phyloP scores from a whole-genome alignment of 2,329 filamentous ascomycete species.

The Neoarthrinium moseri region DNA sequence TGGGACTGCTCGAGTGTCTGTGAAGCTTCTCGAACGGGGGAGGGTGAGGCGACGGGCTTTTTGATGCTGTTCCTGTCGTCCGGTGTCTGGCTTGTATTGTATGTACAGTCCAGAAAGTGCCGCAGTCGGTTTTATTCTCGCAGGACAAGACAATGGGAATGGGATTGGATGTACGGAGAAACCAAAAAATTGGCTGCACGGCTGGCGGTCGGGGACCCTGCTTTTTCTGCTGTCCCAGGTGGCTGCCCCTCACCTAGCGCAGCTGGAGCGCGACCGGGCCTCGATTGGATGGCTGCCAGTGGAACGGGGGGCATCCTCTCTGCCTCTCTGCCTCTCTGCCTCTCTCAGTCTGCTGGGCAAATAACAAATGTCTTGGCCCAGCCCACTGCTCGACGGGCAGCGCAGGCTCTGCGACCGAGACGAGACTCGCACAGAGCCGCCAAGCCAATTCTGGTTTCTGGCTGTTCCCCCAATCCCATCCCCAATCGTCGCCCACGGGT shows the following conservation, averaged over 20 bases:
- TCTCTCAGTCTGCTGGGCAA: neutral
- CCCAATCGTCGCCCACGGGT: neutral
- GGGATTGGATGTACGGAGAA: too few relatives aligned
- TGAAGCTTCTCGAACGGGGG: too few relatives aligned
- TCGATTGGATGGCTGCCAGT: neutral
- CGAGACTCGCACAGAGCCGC: neutral
- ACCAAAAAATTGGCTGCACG: neutral
- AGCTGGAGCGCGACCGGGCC: neutral
- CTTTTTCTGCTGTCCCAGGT: constrained; percentile 5
- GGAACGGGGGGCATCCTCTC: neutral
- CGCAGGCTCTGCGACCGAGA: neutral
- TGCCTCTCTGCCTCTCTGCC: neutral
- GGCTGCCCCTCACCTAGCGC: neutral
- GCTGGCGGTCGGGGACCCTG: neutral
- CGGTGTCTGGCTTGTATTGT: too few relatives aligned
- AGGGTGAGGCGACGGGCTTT: too few relatives aligned
- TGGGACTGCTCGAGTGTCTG: neutral
- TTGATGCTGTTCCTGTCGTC: too few relatives aligned
- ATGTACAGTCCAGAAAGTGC: too few relatives aligned
- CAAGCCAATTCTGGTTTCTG: constrained; percentile 3
- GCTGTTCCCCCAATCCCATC: neutral
- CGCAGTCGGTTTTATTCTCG: too few relatives aligned
- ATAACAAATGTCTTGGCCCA: neutral
- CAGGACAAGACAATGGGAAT: too few relatives aligned
- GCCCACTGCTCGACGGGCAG: neutral